Percentiles rank a stretch among this genome's conserved stretches.
Conservation (phyloP, 805 yeast species). For the Jamesozyma gamospora region DNA sequence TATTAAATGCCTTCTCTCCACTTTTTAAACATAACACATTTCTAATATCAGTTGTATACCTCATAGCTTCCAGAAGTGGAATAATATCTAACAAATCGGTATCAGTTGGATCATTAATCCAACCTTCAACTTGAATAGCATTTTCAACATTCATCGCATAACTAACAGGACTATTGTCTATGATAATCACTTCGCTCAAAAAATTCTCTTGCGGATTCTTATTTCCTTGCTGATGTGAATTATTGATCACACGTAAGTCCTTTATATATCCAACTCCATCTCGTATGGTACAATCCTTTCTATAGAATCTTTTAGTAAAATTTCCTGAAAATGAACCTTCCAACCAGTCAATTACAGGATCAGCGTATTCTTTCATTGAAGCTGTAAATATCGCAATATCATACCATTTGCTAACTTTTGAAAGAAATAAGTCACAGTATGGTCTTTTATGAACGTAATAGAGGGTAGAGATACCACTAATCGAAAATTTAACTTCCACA, state of each 20-base stretch:
- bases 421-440: constrained; percentile 73
- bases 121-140: constrained; percentile 90
- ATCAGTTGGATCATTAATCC: constrained; percentile 96
- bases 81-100: constrained; percentile 68
- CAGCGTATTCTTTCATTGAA: constrained; percentile 89
- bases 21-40: constrained; percentile 60
- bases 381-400: constrained; percentile 90
- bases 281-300: constrained; percentile 68
- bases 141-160: constrained; percentile 76
- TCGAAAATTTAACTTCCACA: constrained; percentile 63
- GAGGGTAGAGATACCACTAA: constrained; percentile 59
- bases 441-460: constrained; percentile 92
- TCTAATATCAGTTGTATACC: constrained; percentile 79
- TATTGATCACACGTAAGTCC: constrained; percentile 36
- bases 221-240: not conserved
- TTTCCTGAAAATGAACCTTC: constrained; percentile 47
- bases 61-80: constrained; percentile 51
- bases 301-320: constrained; percentile 57
- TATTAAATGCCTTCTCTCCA: constrained; percentile 35
- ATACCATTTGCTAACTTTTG: constrained; percentile 76
- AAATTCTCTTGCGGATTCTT: constrained; percentile 19
- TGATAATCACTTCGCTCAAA: constrained; percentile 49
- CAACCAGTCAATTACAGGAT: constrained; percentile 88
- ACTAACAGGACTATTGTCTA: constrained; percentile 90
- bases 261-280: constrained; percentile 82